Base-by-base conservation (phyloP, 495 filamentous ascomycete genomes). In the Articulospora tetracladia region DNA sequence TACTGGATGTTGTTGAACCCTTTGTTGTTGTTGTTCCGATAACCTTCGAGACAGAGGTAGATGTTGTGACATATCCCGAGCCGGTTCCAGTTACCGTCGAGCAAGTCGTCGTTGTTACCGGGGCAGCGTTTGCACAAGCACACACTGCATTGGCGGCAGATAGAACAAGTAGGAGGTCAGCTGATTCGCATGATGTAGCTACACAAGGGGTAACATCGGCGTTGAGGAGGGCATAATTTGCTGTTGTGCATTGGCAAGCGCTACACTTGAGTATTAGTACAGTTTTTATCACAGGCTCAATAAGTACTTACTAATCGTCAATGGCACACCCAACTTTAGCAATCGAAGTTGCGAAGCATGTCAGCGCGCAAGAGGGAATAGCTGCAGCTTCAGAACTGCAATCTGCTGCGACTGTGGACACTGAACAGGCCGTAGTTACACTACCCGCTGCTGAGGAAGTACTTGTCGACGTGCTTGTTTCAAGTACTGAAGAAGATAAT, bases 361-460 rank as follows among this genome's bases (percentile, higher is more conserved):
- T 10, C 13, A 53, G n/a, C n/a, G 58, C 58, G 20, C 58, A 60
- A 11, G 58, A 52, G 24, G 58, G 58, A 34, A 60, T 60, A 7
- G 32, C 50, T 6, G 58, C 58, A 10, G 51, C 58, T 47, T 55
- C 11, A 19, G 50, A 15, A 17, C 28, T 25, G 50, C 58, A 60
- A 20, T 60, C 51, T 28, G 58, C 49, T 13, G 57, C 20, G 7
- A 34, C 30, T 2, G 15, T 26, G 26, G 15, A 11, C 7, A 23
- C 57, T 17, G 46, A 12, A 47, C 57, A 59, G 24, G 47, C 25
- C 25, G 57, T 59, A 8, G 41, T 15, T 15, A 34, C 30, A 15
- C 30, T 34, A 7, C 7, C 30, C 15, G 30, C 7, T 34, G 30
- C 7, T 34, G 15, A 15, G 15, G 30, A 34, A 34, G 7, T 34